Base-by-base conservation (phyloP, 768 basidiomycete genomes). In the Rhodosporidiobolus sp. region DNA sequence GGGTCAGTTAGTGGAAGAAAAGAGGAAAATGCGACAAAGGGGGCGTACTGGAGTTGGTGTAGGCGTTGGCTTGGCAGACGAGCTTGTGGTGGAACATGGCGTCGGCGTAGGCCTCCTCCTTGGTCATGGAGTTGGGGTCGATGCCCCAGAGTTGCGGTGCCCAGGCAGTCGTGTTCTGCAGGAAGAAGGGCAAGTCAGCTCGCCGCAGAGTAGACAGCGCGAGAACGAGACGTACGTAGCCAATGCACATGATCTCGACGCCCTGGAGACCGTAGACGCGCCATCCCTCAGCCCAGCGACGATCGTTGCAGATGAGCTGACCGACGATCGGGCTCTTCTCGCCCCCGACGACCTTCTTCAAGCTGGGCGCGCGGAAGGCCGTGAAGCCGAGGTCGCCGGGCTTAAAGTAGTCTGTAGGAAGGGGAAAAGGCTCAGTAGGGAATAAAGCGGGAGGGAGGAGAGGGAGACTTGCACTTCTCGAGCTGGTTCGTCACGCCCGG, bases 11-110 rank as follows among this genome's bases (percentile, higher is more conserved):
- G 46, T 28, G 10, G 30, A 24, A 24, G 20, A 17, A 48, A 14
- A 32, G 28, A 28, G 22, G 56, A 19, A 6, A 48, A 52, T 6
- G 45, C 34, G 24, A 16, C 22, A 28, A 43, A 19, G n/a, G 34
- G 26, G 8, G 24, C 78, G 60, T 52, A 79, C 80, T 79, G 14
- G 80, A 78, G 56, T 81, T 80, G 48, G 79, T 79, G 64, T 81
- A 81, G 32, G 79, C 79, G 57, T 79, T 66, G 3, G 78, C 73
- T 50, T 81, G 80, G 30, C 80, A 76, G n/a, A 80, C 78, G 28
- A 80, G 75, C 73, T 79, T 80, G 72, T 81, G 80, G 61, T 81
- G 80, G 67, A 80, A 81, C 78, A 80, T 80, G 26, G 79, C 80
- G 52, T 79, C 79, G 46, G 63, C 64, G 59, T 79, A 79, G 14